Evolutionary conservation across 805 yeast species (phyloP), one percentile per base, ranked within the genome.

Genomic region (Pichia rugopelliculosa): DNA sequence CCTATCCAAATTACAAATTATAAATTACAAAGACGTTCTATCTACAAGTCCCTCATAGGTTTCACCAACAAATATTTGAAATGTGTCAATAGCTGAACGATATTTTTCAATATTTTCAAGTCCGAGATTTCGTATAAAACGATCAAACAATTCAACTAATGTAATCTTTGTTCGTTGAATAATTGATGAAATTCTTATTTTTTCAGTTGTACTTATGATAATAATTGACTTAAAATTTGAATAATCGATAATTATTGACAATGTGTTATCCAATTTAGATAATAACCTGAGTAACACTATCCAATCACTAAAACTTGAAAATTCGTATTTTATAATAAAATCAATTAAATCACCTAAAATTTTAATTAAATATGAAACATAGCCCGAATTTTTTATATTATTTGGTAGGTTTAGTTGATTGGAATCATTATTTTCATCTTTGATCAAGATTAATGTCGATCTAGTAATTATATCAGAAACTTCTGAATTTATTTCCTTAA

Each of bases 261-360:
- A 44, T n/a, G 61, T 45, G 36, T 65, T 64, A 46, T 67, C 71
- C 4, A 67, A 36, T 36, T 59, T 53, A 4, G 56, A 59, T 11
- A 62, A 41, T 4, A 65, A 43, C 20, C 42, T 36, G 20, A 66
- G 48, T 11, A 59, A 50, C 4, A 44, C 21, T 9, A 58, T 49
- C 51, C 65, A 46, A 13, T 62, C 62, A 6, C 45, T 44, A 37
- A 61, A 56, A 8, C 49, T 44, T n/a, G 41, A 48, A 20, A 64
- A 13, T 2, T 48, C 42, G 42, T 60, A 68, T 53, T 73, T 79
- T 13, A 68, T 72, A 9, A 81, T 53, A 54, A 76, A 84, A 53
- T 83, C 90, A 42, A 79, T 72, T 25, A 83, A 57, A 52, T 84
- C 89, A 43, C 84, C 87, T 42, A 87, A 76, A 2, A 85, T 71